Evolutionary conservation across 2,329 filamentous ascomycete species (phyloP).

Genomic region (Ambrosiella beaveri): DNA sequence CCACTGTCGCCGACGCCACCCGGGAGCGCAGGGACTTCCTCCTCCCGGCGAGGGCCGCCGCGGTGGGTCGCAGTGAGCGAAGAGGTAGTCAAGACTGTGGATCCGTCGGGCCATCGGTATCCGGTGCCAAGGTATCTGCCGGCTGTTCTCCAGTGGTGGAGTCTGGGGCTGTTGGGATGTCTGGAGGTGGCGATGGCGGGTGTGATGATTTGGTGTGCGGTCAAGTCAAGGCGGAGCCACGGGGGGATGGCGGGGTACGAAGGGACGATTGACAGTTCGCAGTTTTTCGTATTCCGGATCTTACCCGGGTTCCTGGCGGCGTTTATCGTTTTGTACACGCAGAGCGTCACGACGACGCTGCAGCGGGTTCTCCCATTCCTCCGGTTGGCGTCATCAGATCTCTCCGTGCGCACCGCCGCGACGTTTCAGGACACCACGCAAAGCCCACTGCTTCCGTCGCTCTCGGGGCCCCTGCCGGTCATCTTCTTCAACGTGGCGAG

Average conservation of each 20-base stretch:
- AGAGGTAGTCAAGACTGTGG: slow-evolving; percentile 19
- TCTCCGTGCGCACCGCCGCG: slow-evolving; percentile 41
- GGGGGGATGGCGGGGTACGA: slow-evolving; percentile 51
- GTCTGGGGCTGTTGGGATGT: slow-evolving; percentile 39
- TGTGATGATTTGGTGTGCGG: slow-evolving; percentile 53
- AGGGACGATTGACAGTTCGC: slow-evolving; percentile 46
- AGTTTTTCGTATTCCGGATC: slow-evolving; percentile 77
- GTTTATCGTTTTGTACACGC: slow-evolving; percentile 56
- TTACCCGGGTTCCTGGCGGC: slow-evolving; percentile 63
- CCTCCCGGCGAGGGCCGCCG: neutral
- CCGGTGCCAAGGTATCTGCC: slow-evolving; percentile 53
- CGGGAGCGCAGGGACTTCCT: too few relatives aligned
- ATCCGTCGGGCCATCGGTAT: slow-evolving; percentile 23
- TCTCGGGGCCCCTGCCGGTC: slow-evolving; percentile 47
- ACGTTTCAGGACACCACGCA: slow-evolving; percentile 53
- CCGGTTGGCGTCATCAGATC: slow-evolving; percentile 50
- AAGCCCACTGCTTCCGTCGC: slow-evolving; percentile 44
- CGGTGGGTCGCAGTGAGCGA: slow-evolving; percentile 22
- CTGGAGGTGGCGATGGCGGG: slow-evolving; percentile 50
- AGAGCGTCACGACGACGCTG: slow-evolving; percentile 57
- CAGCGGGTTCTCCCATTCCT: slow-evolving; percentile 63
- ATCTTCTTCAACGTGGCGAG: slow-evolving; percentile 49
- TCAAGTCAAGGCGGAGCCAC: slow-evolving; percentile 41
- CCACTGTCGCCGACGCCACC: neutral
- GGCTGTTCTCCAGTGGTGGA: slow-evolving; percentile 44